Base-by-base conservation (phyloP, 306 rosid species). In the barrel medic (Medicago truncatula) region DNA sequence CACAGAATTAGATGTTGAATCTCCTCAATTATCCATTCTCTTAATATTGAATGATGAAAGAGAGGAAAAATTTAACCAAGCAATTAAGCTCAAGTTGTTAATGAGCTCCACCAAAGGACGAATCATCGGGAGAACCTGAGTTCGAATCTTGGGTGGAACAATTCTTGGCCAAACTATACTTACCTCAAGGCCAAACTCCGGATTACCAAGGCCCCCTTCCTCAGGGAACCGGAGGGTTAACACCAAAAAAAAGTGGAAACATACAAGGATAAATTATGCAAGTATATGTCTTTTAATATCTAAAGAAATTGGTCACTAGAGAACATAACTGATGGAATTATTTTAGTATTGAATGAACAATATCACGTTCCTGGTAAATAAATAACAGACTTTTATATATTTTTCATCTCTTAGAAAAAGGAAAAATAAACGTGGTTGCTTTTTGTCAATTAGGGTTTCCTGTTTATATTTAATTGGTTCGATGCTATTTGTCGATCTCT, bases 11-110 rank as follows among this genome's bases (percentile, higher is more conserved):
- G 64, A 25, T 49, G 62, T 74, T 47, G 47, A 34, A 61, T 62
- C 23, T 20, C 54, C 36, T 3, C 14, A 17, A 8, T 12, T 6
- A 36, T 75, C 71, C 12, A 12, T 41, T 63, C 36, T 21, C 63
- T 12, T 21, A 58, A 20, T 58, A 75, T 64, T 47, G 31, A 74
- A 46, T 63, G 17, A 39, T 44, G 60, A 44, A 63, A 70, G 72
- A 70, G 72, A 49, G 41, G 47, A 23, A 23, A 23, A 2, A 23
- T 23, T 23, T 3, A 40, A 40, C 10, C 2, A 31, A 31, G 36
- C 36, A 3, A 31, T 31, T 31, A 5, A 5, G 6, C 36, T 31
- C 36, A 31, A 31, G 36, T 31, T 5, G 36, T 4, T 31, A 31
- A 31, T 31, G 36, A 31, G 36, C 36, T 31, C 36, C 36, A 31